Evolutionary conservation across 345 rosid species (phyloP).

Genomic region (Toxicodendron radicans): DNA sequence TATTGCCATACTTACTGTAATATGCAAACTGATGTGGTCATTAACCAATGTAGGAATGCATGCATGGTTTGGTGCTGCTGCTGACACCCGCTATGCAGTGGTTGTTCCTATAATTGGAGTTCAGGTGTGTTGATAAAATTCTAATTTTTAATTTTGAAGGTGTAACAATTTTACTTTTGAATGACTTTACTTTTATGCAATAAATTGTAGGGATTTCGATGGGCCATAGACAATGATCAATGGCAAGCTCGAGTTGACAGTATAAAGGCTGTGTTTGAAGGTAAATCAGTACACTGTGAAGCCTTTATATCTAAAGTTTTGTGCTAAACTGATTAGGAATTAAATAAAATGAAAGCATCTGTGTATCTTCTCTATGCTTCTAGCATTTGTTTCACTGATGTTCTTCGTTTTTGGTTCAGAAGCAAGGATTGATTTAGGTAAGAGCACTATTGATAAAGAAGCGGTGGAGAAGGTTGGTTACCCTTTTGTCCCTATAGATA

Average conservation of each 20-base stretch:
- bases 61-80: conserved; percentile 93
- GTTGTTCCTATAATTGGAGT: conserved; percentile 81
- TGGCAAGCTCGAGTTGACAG: conserved; percentile 89
- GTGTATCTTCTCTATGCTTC: background rate
- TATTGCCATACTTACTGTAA: conserved; percentile 6
- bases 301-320: background rate
- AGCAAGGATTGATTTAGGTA: conserved; percentile 65
- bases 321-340: background rate
- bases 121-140: conserved; percentile 46
- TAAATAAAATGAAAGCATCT: background rate
- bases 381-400: conserved; percentile 15
- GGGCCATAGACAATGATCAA: conserved; percentile 82
- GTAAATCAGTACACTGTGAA: conserved; percentile 25
- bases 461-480: conserved; percentile 70
- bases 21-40: conserved; percentile 13
- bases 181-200: conserved; percentile 9
- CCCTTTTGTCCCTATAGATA: background rate
- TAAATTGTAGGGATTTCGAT: conserved; percentile 65
- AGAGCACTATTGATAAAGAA: conserved; percentile 68
- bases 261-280: conserved; percentile 80
- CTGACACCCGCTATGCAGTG: conserved; percentile 69
- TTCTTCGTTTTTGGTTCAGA: conserved; percentile 40
- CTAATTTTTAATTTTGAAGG: background rate
- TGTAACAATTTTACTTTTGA: background rate
- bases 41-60: conserved; percentile 73